Conservation (phyloP, 176 grass and related monocot species). For the Elymus sibiricus region DNA sequence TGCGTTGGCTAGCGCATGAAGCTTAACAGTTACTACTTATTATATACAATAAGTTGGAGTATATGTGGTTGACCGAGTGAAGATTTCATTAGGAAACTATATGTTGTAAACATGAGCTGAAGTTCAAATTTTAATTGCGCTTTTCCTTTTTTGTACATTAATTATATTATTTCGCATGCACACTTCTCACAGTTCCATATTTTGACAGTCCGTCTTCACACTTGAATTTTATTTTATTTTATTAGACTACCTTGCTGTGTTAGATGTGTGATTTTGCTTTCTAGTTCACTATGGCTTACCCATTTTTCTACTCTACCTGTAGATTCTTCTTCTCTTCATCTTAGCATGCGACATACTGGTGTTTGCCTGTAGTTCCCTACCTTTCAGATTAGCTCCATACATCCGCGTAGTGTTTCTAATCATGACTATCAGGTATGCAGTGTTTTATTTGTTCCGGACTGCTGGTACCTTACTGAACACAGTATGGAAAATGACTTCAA, state of each 20-base stretch:
- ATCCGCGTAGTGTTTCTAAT: slow-evolving; percentile 81
- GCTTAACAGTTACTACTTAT: not conserved
- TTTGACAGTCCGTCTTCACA: slow-evolving; percentile 6
- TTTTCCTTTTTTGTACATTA: not conserved
- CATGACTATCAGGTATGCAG: slow-evolving; percentile 67
- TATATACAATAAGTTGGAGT: not conserved
- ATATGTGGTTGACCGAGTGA: not conserved
- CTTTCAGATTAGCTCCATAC: slow-evolving; percentile 90
- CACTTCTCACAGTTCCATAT: not conserved
- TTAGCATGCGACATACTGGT: slow-evolving; percentile 79
- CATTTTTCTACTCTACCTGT: slow-evolving; percentile 39
- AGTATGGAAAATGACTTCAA: too few relatives aligned
- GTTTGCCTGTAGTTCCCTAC: slow-evolving; percentile 56
- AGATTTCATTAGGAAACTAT: not conserved
- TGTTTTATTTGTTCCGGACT: slow-evolving; percentile 31
- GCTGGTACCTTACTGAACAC: slow-evolving; percentile 8
- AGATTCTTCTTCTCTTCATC: slow-evolving; percentile 86
- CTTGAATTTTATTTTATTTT: not conserved
- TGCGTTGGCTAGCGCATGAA: too few relatives aligned
- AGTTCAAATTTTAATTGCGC: not conserved
- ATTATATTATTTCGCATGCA: slow-evolving; percentile 11
- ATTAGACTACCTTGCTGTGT: not conserved
- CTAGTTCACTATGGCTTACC: slow-evolving; percentile 8
- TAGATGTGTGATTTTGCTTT: not conserved
- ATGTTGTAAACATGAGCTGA: not conserved